Conservation (phyloP, 306 rosid species). For the Sicyos baderoa region DNA sequence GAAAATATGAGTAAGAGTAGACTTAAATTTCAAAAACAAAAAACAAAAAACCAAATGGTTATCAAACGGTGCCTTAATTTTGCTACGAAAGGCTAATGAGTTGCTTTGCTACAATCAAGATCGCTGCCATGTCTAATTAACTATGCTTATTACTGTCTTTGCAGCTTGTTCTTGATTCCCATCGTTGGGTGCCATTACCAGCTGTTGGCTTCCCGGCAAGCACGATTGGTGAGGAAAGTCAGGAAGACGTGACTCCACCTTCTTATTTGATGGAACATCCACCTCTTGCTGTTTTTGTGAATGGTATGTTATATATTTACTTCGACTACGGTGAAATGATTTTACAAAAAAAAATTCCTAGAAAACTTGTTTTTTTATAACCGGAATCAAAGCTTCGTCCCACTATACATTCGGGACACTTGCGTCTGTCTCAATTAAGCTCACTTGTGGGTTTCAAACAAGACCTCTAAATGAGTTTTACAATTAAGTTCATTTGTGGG, state of each 20-base stretch:
- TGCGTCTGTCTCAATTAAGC: no score
- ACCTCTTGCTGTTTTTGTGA: slow-evolving; percentile 93
- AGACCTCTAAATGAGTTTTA: no score
- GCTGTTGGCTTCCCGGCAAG: slow-evolving; percentile 68
- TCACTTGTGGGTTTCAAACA: no score
- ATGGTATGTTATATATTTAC: slow-evolving; percentile 46
- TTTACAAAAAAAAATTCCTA: no score
- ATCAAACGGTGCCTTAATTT: no score
- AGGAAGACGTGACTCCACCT: slow-evolving; percentile 84
- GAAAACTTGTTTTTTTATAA: background rate
- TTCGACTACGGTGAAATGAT: slow-evolving; percentile 8
- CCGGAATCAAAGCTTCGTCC: no score
- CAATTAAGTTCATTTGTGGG: no score
- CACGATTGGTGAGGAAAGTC: slow-evolving; percentile 59
- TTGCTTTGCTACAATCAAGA: slow-evolving; percentile 11
- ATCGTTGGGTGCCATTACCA: slow-evolving; percentile 98
- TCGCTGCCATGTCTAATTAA: slow-evolving; percentile 15
- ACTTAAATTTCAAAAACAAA: no score
- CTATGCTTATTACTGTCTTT: background rate
- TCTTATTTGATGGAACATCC: slow-evolving; percentile 96
- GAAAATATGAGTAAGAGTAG: no score
- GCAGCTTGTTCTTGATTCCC: slow-evolving; percentile 93
- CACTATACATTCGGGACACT: no score
- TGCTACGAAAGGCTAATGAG: slow-evolving; percentile 12
- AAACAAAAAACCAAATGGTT: no score